Conservation (phyloP, 208 protist genomes). For the Acanthamoeba rhysodes region DNA sequence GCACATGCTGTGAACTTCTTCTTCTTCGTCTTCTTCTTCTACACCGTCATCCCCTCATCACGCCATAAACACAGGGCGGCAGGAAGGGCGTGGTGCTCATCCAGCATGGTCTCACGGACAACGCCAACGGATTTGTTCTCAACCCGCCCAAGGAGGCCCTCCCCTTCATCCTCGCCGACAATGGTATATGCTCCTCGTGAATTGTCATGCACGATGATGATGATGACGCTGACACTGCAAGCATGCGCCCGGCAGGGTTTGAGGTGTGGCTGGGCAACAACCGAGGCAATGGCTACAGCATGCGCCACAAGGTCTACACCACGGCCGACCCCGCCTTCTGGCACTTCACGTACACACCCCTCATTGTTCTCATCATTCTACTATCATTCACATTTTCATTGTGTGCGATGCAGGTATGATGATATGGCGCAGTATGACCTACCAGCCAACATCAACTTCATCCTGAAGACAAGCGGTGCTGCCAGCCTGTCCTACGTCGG, state of each 20-base stretch:
- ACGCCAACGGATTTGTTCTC: slow-evolving; percentile 1
- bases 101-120: slow-evolving; percentile 35
- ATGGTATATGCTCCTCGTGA: background rate
- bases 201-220: too few relatives aligned
- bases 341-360: slow-evolving; percentile 53
- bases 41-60: too few relatives aligned
- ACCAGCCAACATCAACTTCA: slow-evolving; percentile 61
- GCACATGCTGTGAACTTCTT: too few relatives aligned
- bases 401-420: background rate
- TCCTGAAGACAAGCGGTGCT: slow-evolving; percentile 7
- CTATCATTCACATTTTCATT: too few relatives aligned
- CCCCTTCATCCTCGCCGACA: slow-evolving; percentile 73
- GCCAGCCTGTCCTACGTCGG: slow-evolving; percentile 65
- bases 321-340: slow-evolving; percentile 27
- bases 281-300: slow-evolving; percentile 78
- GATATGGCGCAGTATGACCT: slow-evolving; percentile 78
- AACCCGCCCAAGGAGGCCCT: slow-evolving; percentile 71
- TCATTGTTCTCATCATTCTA: too few relatives aligned
- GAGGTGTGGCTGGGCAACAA: slow-evolving; percentile 81
- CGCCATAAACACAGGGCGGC: background rate
- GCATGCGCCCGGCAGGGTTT: slow-evolving; percentile 24
- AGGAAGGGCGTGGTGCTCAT: slow-evolving; percentile 24
- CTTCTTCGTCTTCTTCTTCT: too few relatives aligned
- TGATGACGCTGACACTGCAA: too few relatives aligned
- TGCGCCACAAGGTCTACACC: slow-evolving; percentile 19